Percentiles rank a stretch among this genome's conserved stretches.
These are phyloP conservation scores for Fraxinus nigra DNA, from an alignment of 305 asterid genomes.

Conservation along the genomic window DNA sequence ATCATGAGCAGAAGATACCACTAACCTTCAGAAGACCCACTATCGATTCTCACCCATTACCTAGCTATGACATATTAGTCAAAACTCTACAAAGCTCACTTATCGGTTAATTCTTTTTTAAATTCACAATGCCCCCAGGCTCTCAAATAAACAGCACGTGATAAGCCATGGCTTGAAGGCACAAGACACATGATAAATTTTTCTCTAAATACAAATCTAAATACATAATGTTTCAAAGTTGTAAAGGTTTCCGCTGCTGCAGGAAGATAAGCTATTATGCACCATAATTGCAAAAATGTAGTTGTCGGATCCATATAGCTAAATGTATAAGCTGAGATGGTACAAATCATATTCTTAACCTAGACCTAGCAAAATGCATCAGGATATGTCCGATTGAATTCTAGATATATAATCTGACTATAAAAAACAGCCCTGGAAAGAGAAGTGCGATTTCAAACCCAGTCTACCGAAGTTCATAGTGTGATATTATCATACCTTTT, in stretches of 20 bases:
- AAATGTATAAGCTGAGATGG: background rate
- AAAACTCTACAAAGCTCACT: background rate
- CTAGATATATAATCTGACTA: background rate
- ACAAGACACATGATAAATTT: background rate
- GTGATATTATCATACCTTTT: slow-evolving; percentile 61
- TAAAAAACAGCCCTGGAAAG: background rate
- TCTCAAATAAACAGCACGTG: background rate
- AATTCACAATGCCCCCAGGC: background rate
- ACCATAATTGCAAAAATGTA: background rate
- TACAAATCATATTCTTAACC: background rate
- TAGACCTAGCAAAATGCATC: background rate
- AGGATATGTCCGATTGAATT: background rate
- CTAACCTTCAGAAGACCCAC: background rate
- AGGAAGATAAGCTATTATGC: background rate
- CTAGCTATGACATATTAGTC: background rate
- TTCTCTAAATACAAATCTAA: background rate
- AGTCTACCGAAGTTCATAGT: background rate
- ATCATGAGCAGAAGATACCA: background rate
- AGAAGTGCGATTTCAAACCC: background rate
- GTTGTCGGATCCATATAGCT: background rate
- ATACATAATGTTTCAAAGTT: background rate
- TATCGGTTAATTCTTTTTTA: background rate
- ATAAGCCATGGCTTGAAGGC: background rate
- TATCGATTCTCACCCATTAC: background rate
- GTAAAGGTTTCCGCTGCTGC: background rate